Evolutionary conservation across 441 rosid species (phyloP).

Genomic region (Gossypium trilobum): DNA sequence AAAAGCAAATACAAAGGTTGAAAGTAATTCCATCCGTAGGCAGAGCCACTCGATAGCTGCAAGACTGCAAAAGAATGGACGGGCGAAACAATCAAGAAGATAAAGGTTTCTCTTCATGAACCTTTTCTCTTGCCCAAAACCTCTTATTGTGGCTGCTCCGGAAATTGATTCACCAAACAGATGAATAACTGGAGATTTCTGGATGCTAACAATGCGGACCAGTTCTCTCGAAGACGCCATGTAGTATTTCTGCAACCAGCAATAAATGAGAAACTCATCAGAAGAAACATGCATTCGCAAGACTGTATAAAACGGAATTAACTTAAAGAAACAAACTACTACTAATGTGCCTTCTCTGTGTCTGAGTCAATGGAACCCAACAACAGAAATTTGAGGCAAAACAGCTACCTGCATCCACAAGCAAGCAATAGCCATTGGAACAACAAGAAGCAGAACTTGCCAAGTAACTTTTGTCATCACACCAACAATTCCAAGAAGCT

Average conservation of each 20-base stretch:
- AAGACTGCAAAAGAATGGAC: conserved; percentile 95
- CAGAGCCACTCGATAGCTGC: conserved; percentile 99
- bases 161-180: conserved; percentile 97
- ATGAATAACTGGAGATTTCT: conserved; percentile 92
- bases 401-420: conserved; percentile 95
- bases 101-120: conserved; percentile 94
- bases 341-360: background rate
- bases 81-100: conserved; percentile 96
- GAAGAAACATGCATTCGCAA: background rate
- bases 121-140: conserved; percentile 95
- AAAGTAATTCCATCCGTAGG: conserved; percentile 94
- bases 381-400: conserved; percentile 2
- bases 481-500: conserved; percentile 86
- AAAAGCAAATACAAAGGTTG: conserved; percentile 92
- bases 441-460: conserved; percentile 94
- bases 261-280: background rate
- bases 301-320: background rate
- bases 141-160: conserved; percentile 98
- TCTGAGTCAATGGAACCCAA: conserved; percentile 8
- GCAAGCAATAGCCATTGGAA: conserved; percentile 96
- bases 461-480: conserved; percentile 96
- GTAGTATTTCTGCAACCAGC: conserved; percentile 78
- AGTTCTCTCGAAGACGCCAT: conserved; percentile 99
- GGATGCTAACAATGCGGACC: conserved; percentile 96
- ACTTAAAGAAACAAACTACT: conserved; percentile 7